Evolutionary conservation across 2,329 filamentous ascomycete species (phyloP), one percentile per base, ranked within the genome.

Genomic region (Neopestalotiopsis sp.): DNA sequence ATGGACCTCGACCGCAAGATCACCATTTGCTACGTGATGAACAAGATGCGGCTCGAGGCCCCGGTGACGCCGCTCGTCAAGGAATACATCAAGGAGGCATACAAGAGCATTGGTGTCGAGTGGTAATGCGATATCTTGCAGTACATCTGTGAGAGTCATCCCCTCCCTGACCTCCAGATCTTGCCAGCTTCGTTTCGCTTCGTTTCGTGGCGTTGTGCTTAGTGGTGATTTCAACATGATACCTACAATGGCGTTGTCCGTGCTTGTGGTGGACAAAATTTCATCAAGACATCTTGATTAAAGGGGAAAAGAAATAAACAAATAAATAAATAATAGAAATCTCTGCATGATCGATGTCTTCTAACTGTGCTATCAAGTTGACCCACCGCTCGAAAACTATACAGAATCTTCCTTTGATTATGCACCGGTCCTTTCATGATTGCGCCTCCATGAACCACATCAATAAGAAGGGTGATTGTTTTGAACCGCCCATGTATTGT

Each of bases 1-100:
- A 74, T 74, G 72, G 73, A 74, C 59, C 62, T 73, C 5, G 72
- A 70, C 17, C 71, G 73, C 10, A 66, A 68, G 34, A 49, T 74
- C 49, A 74, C 73, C 12, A 72, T 74, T 24, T 71, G 72, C 3
- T 74, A 74, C 61, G 70, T 71, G 2, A 74, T 74, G 73, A 74
- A 73, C 42, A 70, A 70, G 57, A 70, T 69, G 61, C 56, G 53
- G 2, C 53, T 45, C 32, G 65, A 67, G 56, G 40, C 17, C 9
- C 65, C 65, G n/a, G 65, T 61, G 9, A 67, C 65, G 12, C 53
- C 65, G 13, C 56, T 45, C 12, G 65, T 40, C 28, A 40, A 32
- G 32, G 56, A 61, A 10, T 67, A 59, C 20, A 40, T 74, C 40
- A 62, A 65, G 13, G 71, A 69, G 34, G 68, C 72, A 17, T 74